Evolutionary conservation across 1,139 yeast species (phyloP).

Genomic region (Hyphopichia buzzinii): DNA sequence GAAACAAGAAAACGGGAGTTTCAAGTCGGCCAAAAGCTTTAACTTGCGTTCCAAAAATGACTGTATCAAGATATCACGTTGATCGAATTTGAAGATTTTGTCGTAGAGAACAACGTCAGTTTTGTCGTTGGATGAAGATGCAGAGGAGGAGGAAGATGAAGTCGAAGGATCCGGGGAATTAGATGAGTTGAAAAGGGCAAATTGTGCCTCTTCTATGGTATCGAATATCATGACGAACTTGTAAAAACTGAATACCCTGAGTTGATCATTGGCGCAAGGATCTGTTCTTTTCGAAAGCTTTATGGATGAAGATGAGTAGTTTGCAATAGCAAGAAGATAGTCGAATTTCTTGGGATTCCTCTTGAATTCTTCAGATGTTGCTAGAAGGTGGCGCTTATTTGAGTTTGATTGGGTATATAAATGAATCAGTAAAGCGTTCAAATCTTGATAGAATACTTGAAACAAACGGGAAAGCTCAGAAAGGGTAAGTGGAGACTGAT

Average conservation of each 20-base stretch:
- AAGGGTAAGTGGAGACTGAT: conserved; percentile 40
- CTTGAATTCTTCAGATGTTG: conserved; percentile 27
- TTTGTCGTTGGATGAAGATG: background rate
- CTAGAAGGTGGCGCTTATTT: conserved; percentile 38
- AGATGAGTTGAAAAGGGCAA: conserved; percentile 26
- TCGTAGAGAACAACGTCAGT: conserved; percentile 35
- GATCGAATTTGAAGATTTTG: conserved; percentile 40
- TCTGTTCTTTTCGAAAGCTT: conserved; percentile 39
- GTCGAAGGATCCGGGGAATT: conserved; percentile 15
- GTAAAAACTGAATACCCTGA: conserved; percentile 42
- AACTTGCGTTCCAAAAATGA: conserved; percentile 38
- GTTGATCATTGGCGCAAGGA: conserved; percentile 34
- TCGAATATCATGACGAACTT: conserved; percentile 35
- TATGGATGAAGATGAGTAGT: conserved; percentile 38
- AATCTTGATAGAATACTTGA: conserved; percentile 34
- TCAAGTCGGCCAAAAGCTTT: conserved; percentile 20
- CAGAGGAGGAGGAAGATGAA: background rate
- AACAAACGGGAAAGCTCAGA: conserved; percentile 34
- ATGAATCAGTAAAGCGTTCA: conserved; percentile 33
- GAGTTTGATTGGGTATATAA: conserved; percentile 40
- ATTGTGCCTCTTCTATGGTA: conserved; percentile 35
- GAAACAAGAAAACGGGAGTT: conserved; percentile 30
- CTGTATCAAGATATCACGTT: conserved; percentile 37
- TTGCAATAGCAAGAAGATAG: conserved; percentile 45
- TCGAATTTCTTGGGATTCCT: conserved; percentile 34